phyloP scores from a whole-genome alignment of 176 grass and related monocot species.

The Phyllostachys edulis region DNA sequence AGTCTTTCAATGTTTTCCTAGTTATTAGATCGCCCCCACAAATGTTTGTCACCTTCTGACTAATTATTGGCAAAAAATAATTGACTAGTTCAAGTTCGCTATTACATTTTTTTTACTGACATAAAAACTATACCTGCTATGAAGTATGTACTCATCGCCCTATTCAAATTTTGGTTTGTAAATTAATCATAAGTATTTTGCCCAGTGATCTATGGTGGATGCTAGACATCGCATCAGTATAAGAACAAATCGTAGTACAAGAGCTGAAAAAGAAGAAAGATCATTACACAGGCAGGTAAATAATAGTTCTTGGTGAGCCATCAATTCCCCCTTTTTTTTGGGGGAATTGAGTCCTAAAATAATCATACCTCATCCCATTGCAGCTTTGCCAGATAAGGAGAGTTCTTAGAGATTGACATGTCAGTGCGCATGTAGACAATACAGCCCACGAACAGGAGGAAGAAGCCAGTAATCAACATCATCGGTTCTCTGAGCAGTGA shows the following conservation, averaged over 20 bases:
- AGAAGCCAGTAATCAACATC: slow-evolving; percentile 86
- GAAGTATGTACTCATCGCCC: background rate
- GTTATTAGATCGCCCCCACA: background rate
- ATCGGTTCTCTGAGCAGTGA: slow-evolving; percentile 86
- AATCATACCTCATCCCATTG: slow-evolving; percentile 88
- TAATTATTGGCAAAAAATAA: background rate
- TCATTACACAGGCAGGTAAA: background rate
- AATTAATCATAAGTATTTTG: background rate
- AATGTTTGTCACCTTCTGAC: background rate
- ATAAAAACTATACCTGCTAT: background rate
- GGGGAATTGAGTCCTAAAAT: background rate
- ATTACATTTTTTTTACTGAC: background rate
- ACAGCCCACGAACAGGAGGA: slow-evolving; percentile 77
- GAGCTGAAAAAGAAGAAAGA: background rate
- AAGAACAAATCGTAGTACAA: background rate
- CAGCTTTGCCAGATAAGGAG: slow-evolving; percentile 78
- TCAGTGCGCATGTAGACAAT: slow-evolving; percentile 89
- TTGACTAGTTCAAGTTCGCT: background rate
- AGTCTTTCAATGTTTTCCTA: background rate
- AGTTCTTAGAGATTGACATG: slow-evolving; percentile 94
- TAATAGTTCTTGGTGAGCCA: background rate
- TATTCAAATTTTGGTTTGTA: background rate
- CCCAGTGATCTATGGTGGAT: background rate
- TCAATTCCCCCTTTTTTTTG: background rate
- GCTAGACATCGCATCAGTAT: background rate